Percentiles rank a stretch among this genome's conserved stretches.
Evolutionary conservation across 2,329 filamentous ascomycete genomes (phyloP).

Genomic region (Monosporascus sp.): DNA sequence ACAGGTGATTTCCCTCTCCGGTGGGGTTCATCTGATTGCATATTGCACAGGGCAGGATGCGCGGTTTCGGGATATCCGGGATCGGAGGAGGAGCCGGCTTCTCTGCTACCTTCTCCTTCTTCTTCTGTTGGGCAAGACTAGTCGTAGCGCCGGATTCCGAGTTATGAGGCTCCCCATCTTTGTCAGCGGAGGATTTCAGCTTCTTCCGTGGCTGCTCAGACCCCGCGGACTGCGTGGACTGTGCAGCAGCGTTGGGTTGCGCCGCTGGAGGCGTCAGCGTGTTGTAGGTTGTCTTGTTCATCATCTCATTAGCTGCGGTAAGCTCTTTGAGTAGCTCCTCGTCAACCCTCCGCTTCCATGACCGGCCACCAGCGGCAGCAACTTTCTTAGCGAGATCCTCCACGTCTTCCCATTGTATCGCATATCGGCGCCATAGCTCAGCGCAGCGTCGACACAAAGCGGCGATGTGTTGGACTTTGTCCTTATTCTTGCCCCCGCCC

Average conservation of each 20-base stretch:
- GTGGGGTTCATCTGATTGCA: conserved; percentile 70
- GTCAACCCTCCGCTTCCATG: conserved; percentile 84
- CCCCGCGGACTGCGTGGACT: conserved; percentile 21
- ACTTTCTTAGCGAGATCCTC: conserved; percentile 90
- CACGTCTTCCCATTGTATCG: conserved; percentile 89
- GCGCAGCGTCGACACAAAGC: conserved; percentile 88
- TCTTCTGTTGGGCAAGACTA: conserved; percentile 40
- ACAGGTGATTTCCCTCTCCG: conserved; percentile 62
- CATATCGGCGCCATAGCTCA: conserved; percentile 91
- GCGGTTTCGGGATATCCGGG: conserved; percentile 74
- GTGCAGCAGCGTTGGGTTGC: conserved; percentile 26
- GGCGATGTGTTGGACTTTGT: conserved; percentile 67
- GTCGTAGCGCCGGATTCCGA: conserved; percentile 42
- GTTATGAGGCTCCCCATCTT: conserved; percentile 41
- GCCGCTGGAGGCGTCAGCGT: conserved; percentile 26
- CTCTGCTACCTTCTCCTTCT: conserved; percentile 55
- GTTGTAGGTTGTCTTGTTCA: conserved; percentile 37
- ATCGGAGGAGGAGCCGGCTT: conserved; percentile 59
- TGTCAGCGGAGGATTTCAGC: conserved; percentile 51
- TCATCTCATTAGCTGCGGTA: conserved; percentile 57
- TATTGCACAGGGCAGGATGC: conserved; percentile 75
- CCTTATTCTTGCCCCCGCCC: conserved; percentile 61
- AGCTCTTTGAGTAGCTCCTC: conserved; percentile 82
- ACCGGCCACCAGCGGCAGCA: conserved; percentile 69
- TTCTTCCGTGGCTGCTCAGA: conserved; percentile 58